Evolutionary conservation across 352 stramenopile species (phyloP).

Genomic region (Phytopythium chamaehyphon): DNA sequence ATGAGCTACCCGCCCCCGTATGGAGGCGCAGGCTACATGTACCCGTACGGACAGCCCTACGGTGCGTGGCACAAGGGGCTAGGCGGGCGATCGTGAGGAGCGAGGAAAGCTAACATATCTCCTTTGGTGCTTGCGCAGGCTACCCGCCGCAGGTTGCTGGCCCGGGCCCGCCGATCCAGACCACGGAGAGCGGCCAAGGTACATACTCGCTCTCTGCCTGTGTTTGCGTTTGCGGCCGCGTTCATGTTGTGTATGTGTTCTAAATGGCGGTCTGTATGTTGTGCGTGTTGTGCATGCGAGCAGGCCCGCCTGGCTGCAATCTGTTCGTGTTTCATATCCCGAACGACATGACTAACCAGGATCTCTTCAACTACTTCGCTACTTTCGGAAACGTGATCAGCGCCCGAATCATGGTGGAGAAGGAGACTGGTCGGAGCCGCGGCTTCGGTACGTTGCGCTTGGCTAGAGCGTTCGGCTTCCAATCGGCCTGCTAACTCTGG

Average conservation of each 20-base stretch:
- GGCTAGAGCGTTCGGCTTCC: too few relatives aligned
- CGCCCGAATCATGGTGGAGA: conserved; percentile 96
- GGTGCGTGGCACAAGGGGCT: conserved; percentile 26
- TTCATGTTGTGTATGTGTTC: conserved; percentile 15
- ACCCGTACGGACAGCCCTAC: conserved; percentile 80
- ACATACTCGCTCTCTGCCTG: conserved; percentile 12
- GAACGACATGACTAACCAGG: conserved; percentile 96
- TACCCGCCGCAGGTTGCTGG: conserved; percentile 82
- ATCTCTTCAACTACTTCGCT: conserved; percentile 96
- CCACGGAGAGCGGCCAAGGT: conserved; percentile 87
- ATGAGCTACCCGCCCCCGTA: conserved; percentile 79
- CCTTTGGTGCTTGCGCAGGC: conserved; percentile 25
- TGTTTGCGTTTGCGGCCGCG: conserved; percentile 4
- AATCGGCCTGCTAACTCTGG: conserved; percentile 4
- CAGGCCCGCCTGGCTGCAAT: conserved; percentile 94
- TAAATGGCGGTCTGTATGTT: conserved; percentile 14
- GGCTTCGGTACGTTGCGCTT: conserved; percentile 92
- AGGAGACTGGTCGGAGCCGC: conserved; percentile 92
- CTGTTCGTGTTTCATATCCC: conserved; percentile 99
- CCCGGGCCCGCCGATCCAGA: conserved; percentile 84
- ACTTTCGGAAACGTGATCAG: conserved; percentile 95
- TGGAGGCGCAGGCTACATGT: conserved; percentile 75
- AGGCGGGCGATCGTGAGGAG: background rate
- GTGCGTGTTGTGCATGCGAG: conserved; percentile 27
- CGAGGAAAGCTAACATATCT: background rate